Evolutionary conservation across 1,139 yeast species (phyloP), one percentile per base, ranked within the genome.

Genomic region (Hyphopichia pseudoburtonii): DNA sequence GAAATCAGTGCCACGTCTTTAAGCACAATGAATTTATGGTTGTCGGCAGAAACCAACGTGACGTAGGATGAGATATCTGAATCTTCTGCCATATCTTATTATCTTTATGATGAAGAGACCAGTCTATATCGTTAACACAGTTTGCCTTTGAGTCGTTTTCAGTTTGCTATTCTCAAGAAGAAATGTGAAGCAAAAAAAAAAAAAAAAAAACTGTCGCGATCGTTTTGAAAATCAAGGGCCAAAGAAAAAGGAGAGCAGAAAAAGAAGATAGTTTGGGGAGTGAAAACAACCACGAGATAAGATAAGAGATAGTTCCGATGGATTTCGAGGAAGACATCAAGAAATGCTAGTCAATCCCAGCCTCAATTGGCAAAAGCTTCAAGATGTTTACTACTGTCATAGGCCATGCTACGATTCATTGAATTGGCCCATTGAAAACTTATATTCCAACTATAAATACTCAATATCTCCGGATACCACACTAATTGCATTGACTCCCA

Each of bases 1-100:
- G 96, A 86, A 3, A 88, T 80, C 62, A 73, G 66, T 0, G 97
- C 97, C 1, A 90, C 94, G 26, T 87, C 90, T 44, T 81, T 76
- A 21, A 80, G 62, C 3, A 92, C 68, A 9, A 81, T 69, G 52
- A 78, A 86, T 44, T 73, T 76, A 54, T 76, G 80, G 16, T 82
- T 80, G 53, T 90, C 97, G 3, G 82, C 73, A 0, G 97, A 86
- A 1, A 86, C 77, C 28, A 92, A 66, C 3, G 84, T 84, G 5
- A 89, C 81, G 51, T 67, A 80, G 3, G 31, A 28, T 3, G 31
- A 10, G 10, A 10, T 21, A 7, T 21, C 23, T 21, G 23, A 7
- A 7, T 21, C 23, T 12, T 28, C 30, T 16, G 30, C n/a, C 30
- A 28, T 28, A 5, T 16, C 16, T 7, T 26, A 7, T n/a, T 26